Conservation (phyloP, 441 rosid genomes). For the Mallotus repandus region DNA sequence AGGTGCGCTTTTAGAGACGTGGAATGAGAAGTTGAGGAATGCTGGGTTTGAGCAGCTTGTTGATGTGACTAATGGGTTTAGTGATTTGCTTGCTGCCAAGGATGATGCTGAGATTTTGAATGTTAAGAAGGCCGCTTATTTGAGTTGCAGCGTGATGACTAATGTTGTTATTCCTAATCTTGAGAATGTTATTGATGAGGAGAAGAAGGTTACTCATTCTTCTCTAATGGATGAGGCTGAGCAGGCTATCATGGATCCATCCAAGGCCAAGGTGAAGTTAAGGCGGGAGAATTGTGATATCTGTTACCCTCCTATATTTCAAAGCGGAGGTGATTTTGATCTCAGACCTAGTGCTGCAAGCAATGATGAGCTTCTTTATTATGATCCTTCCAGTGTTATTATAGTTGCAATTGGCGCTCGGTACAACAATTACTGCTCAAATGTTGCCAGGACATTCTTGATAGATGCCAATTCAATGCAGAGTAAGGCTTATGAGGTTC, state of each 20-base stretch:
- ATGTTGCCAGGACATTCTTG: slow-evolving; percentile 71
- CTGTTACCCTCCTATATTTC: slow-evolving; percentile 92
- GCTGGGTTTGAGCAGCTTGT: slow-evolving; percentile 45
- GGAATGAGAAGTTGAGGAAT: slow-evolving; percentile 59
- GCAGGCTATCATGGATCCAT: slow-evolving; percentile 78
- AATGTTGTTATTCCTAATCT: slow-evolving; percentile 76
- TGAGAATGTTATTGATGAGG: slow-evolving; percentile 86
- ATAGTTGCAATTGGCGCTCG: slow-evolving; percentile 79
- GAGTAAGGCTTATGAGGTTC: slow-evolving; percentile 80
- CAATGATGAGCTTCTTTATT: slow-evolving; percentile 69
- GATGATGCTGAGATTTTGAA: slow-evolving; percentile 56
- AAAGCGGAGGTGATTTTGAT: slow-evolving; percentile 87
- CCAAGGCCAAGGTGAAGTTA: slow-evolving; percentile 68
- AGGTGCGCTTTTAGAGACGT: slow-evolving; percentile 76
- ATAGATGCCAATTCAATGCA: slow-evolving; percentile 74
- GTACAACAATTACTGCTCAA: slow-evolving; percentile 86
- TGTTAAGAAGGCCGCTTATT: slow-evolving; percentile 77
- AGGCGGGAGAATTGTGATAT: slow-evolving; percentile 80
- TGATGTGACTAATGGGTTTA: slow-evolving; percentile 69
- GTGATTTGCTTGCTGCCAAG: slow-evolving; percentile 75
- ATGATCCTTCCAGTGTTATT: slow-evolving; percentile 76
- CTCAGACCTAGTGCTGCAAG: slow-evolving; percentile 84
- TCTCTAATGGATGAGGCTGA: slow-evolving; percentile 74
- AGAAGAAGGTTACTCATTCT: slow-evolving; percentile 76
- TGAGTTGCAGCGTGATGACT: slow-evolving; percentile 65